These are phyloP conservation scores for Kwoniella newhampshirensis DNA, from an alignment of 768 basidiomycete species.

Conservation along the genomic window DNA sequence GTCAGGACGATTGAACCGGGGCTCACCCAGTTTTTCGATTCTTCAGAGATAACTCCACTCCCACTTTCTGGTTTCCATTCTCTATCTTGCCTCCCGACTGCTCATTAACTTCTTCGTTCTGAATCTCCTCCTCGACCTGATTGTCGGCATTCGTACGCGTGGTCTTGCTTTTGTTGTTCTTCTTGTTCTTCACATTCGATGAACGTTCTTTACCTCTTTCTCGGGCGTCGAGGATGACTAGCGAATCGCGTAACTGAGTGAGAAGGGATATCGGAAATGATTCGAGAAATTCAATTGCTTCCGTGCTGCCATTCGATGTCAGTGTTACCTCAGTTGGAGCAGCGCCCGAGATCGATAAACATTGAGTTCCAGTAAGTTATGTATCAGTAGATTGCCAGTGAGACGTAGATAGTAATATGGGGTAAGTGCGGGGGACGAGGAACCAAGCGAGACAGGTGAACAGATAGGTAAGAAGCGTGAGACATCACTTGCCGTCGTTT, in stretches of 20 bases:
- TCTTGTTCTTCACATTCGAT: neutral
- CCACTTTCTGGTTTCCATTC: constrained; percentile 1
- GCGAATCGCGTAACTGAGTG: constrained; percentile 3
- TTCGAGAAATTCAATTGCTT: constrained; percentile 10
- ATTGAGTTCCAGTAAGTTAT: no score
- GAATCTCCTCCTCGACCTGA: neutral
- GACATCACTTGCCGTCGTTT: no score
- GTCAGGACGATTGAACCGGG: neutral
- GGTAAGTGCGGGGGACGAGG: no score
- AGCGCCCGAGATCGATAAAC: no score
- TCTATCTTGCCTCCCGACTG: neutral
- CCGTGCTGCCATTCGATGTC: no score
- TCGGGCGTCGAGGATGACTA: neutral
- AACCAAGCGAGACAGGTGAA: no score
- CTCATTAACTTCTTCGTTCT: neutral
- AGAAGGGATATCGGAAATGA: neutral
- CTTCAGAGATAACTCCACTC: constrained; percentile 19
- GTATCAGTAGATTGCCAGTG: no score
- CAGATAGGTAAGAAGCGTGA: no score
- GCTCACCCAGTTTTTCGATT: constrained; percentile 42
- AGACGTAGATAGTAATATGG: no score
- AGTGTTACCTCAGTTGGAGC: no score
- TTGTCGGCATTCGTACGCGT: neutral
- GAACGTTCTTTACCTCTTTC: no score
- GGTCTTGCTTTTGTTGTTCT: neutral